Evolutionary conservation across 352 stramenopile genomes (phyloP).

Genomic region (Globisporangium perplexum): DNA sequence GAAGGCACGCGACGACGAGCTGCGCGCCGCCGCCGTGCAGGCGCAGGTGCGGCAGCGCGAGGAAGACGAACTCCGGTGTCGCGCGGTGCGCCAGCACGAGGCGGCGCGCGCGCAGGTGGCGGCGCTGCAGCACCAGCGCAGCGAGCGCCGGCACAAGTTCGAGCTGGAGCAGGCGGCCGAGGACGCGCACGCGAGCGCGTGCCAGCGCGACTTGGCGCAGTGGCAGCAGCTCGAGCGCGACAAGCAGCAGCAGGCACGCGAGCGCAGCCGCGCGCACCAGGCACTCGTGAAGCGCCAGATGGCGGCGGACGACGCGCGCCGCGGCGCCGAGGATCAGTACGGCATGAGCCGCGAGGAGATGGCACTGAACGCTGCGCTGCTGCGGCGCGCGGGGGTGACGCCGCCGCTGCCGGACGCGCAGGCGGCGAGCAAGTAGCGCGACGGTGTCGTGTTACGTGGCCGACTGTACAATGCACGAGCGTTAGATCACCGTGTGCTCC

Average conservation of each 20-base stretch:
- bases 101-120: constrained; percentile 24
- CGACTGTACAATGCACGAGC: not conserved
- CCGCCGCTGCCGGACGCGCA: constrained; percentile 6
- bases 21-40: constrained; percentile 34
- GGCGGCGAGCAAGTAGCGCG: not conserved
- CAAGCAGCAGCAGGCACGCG: constrained; percentile 22
- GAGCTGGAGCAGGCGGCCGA: constrained; percentile 29
- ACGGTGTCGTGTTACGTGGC: not conserved
- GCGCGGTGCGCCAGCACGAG: constrained; percentile 27
- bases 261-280: constrained; percentile 37
- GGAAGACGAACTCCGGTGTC: constrained; percentile 25
- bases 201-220: constrained; percentile 35
- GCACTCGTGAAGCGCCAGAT: constrained; percentile 47
- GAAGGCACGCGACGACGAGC: constrained; percentile 51
- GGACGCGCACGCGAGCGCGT: constrained; percentile 31
- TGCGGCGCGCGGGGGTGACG: constrained; percentile 28
- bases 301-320: constrained; percentile 25
- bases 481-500: not conserved
- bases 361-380: constrained; percentile 42
- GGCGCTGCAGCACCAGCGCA: constrained; percentile 36
- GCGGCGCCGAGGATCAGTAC: constrained; percentile 52
- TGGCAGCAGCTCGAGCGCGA: constrained; percentile 35
- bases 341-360: constrained; percentile 59
- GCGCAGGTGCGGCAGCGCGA: constrained; percentile 31
- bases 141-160: constrained; percentile 26